These are phyloP conservation scores for Bimuria novae-zelandiae DNA, from an alignment of 2,329 filamentous ascomycete genomes.

Conservation along the genomic window DNA sequence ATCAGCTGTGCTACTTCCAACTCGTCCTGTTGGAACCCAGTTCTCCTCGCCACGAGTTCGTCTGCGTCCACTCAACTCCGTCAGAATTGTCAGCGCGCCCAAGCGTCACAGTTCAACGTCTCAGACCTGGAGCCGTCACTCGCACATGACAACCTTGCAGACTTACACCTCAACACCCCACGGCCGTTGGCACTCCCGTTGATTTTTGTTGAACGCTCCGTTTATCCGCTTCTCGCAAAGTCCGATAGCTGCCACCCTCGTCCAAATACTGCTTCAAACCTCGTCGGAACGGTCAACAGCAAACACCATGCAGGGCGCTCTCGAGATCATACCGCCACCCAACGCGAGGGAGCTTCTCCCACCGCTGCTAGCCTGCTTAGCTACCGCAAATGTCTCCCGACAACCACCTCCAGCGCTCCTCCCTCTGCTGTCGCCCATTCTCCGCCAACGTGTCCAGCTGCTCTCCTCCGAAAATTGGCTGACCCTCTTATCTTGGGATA, in stretches of 20 bases:
- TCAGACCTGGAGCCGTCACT: background rate
- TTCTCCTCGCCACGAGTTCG: background rate
- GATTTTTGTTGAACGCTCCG: background rate
- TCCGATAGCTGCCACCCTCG: background rate
- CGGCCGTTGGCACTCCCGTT: background rate
- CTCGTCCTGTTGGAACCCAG: background rate
- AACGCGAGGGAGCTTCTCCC: conserved; percentile 62
- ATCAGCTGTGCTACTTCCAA: background rate
- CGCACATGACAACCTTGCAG: conserved; percentile 1
- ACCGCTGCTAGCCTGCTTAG: conserved; percentile 66
- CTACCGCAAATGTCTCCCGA: conserved; percentile 63
- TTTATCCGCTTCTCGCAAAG: background rate
- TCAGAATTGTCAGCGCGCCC: background rate
- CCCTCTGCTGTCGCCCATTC: conserved; percentile 65
- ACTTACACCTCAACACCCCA: too few species aligned
- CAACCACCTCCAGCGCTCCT: conserved; percentile 64
- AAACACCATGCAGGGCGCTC: conserved; percentile 54
- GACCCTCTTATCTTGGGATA: conserved; percentile 71
- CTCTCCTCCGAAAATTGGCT: conserved; percentile 73
- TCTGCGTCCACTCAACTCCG: background rate
- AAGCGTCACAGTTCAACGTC: conserved; percentile 1
- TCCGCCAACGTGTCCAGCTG: conserved; percentile 66
- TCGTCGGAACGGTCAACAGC: background rate
- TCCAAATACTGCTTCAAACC: background rate
- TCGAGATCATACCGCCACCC: conserved; percentile 55